A percentile compares a stretch with the other conserved stretches of the same genome.
These are phyloP conservation scores for Chamaenerion angustifolium DNA, from an alignment of 345 rosid species.

Conservation along the genomic window DNA sequence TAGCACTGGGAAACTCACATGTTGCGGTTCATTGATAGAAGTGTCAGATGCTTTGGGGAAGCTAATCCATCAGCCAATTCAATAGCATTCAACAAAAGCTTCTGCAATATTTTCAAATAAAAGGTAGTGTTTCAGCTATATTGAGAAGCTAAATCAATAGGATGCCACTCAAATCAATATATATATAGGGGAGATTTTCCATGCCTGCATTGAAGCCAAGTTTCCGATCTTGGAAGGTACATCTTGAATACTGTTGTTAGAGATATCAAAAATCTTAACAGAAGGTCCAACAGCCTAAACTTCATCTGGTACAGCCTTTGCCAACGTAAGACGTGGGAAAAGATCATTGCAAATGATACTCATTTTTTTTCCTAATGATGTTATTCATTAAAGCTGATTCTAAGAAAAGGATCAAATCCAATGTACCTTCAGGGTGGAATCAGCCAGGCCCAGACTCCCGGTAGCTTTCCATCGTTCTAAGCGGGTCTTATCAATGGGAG, in stretches of 20 bases:
- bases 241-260: constrained; percentile 41
- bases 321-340: constrained; percentile 5
- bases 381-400: not conserved
- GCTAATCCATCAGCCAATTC: constrained; percentile 42
- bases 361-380: not conserved
- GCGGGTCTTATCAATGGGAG: constrained; percentile 30
- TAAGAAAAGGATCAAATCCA: not conserved
- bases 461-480: constrained; percentile 63
- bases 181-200: constrained; percentile 6
- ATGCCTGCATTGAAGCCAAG: constrained; percentile 44
- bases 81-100: constrained; percentile 48
- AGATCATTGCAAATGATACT: not conserved
- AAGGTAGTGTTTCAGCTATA: constrained; percentile 4
- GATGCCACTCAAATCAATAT: constrained; percentile 2
- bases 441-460: constrained; percentile 59
- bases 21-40: constrained; percentile 56
- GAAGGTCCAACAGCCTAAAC: constrained; percentile 57
- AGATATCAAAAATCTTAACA: constrained; percentile 49
- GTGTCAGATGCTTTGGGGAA: constrained; percentile 39
- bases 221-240: constrained; percentile 40
- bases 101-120: constrained; percentile 29
- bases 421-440: constrained; percentile 55
- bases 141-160: not conserved
- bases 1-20: constrained; percentile 22
- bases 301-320: constrained; percentile 61